Evolutionary conservation across 108 stramenopile species (phyloP).

Genomic region (Cylindrotheca closterium): DNA sequence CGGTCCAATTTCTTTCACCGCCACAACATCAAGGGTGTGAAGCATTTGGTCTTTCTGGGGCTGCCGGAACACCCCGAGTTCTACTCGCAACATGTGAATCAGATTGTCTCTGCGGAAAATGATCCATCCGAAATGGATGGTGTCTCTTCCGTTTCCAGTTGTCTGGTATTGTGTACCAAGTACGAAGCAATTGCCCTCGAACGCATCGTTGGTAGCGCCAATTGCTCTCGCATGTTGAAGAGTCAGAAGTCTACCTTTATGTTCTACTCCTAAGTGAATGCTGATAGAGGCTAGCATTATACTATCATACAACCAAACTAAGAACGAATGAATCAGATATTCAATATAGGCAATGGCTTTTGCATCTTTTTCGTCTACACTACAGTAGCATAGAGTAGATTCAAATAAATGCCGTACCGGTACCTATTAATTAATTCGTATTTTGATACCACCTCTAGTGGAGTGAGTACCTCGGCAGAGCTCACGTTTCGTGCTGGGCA

Average conservation of each 20-base stretch:
- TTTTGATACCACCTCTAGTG: no score
- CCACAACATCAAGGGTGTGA: slow-evolving; percentile 86
- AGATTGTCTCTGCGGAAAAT: slow-evolving; percentile 37
- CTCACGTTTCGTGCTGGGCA: no score
- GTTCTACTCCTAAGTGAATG: slow-evolving; percentile 56
- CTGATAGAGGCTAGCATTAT: no score
- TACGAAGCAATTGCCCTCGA: slow-evolving; percentile 91
- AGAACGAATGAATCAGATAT: no score
- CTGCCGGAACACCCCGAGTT: slow-evolving; percentile 92
- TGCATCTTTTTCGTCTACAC: no score
- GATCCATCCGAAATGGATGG: slow-evolving; percentile 21
- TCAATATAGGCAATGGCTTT: no score
- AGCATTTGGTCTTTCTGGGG: slow-evolving; percentile 89
- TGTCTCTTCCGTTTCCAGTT: slow-evolving; percentile 41
- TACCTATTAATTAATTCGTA: no score
- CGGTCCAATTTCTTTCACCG: slow-evolving; percentile 92
- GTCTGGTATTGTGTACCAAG: slow-evolving; percentile 80
- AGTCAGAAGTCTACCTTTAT: slow-evolving; percentile 72
- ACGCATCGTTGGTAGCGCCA: slow-evolving; percentile 81
- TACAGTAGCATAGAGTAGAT: no score
- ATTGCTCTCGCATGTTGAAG: slow-evolving; percentile 69
- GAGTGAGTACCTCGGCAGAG: no score
- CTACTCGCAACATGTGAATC: slow-evolving; percentile 86
- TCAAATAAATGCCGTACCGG: no score
- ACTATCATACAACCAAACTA: no score